phyloP scores from a whole-genome alignment of 148 eudicot genomes.

The Beta vulgaris region DNA sequence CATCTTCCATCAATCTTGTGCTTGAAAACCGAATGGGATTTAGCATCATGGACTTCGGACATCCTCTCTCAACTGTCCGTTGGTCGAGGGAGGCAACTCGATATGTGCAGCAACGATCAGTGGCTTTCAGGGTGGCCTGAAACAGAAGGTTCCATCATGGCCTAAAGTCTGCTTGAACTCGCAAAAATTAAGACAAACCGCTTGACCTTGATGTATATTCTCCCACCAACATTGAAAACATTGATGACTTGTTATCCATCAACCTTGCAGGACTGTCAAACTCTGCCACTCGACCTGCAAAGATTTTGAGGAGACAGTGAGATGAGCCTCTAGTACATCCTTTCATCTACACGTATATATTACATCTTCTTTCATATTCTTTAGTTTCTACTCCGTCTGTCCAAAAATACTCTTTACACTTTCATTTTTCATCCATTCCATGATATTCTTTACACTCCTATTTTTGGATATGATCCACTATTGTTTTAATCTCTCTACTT shows the following conservation, averaged over 20 bases:
- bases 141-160: constrained; percentile 14
- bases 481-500: too few species aligned
- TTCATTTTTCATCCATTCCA: too few species aligned
- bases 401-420: too few species aligned
- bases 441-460: too few species aligned
- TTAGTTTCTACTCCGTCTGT: too few species aligned
- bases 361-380: too few species aligned
- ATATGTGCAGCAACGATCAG: constrained; percentile 6
- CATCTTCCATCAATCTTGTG: constrained; percentile 13
- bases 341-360: too few species aligned
- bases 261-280: constrained; percentile 70
- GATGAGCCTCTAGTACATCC: neutral
- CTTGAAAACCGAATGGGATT: neutral
- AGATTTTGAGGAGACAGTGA: neutral
- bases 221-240: constrained; percentile 77
- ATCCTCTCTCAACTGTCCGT: neutral
- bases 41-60: neutral
- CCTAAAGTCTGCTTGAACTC: neutral
- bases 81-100: constrained; percentile 19
- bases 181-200: constrained; percentile 32
- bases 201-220: constrained; percentile 82
- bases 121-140: constrained; percentile 20
- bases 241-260: constrained; percentile 72
- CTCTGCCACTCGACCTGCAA: constrained; percentile 89
- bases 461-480: too few species aligned